phyloP scores from a whole-genome alignment of 106 monocot species.

The Dendrobium nobile region DNA sequence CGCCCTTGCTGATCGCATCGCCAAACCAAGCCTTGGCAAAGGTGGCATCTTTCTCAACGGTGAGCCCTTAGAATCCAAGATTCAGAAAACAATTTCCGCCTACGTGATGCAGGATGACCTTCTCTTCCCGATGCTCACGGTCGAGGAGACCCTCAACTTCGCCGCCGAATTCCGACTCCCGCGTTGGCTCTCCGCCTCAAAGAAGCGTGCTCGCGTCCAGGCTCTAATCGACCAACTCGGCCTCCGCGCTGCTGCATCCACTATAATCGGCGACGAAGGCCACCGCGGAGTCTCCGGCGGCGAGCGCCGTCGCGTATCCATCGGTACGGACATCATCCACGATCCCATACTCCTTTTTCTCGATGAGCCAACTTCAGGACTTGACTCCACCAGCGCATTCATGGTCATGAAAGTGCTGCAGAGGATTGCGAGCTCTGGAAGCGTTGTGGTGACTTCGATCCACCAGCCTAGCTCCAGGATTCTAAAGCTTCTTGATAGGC shows the following conservation, averaged over 20 bases:
- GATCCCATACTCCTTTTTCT: slow-evolving; percentile 40
- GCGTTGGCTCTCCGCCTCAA: slow-evolving; percentile 12
- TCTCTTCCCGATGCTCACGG: slow-evolving; percentile 54
- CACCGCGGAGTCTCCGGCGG: slow-evolving; percentile 46
- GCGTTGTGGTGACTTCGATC: slow-evolving; percentile 45
- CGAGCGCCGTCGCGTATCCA: slow-evolving; percentile 45
- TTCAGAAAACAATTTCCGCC: slow-evolving; percentile 55
- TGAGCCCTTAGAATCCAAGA: slow-evolving; percentile 27
- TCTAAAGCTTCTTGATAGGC: slow-evolving; percentile 33
- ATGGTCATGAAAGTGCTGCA: slow-evolving; percentile 41
- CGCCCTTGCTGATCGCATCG: slow-evolving; percentile 65
- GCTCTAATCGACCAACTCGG: slow-evolving; percentile 52
- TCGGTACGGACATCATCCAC: slow-evolving; percentile 50
- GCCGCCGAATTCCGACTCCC: slow-evolving; percentile 51
- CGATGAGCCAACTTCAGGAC: slow-evolving; percentile 52
- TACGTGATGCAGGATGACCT: slow-evolving; percentile 65
- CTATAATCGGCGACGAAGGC: slow-evolving; percentile 44
- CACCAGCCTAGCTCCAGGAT: slow-evolving; percentile 55
- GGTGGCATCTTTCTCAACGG: slow-evolving; percentile 59
- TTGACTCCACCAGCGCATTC: slow-evolving; percentile 43
- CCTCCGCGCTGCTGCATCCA: slow-evolving; percentile 22
- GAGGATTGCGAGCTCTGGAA: slow-evolving; percentile 43
- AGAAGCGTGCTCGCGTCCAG: slow-evolving; percentile 16
- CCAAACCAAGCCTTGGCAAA: slow-evolving; percentile 30
- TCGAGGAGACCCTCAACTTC: slow-evolving; percentile 52